Evolutionary conservation across 768 basidiomycete genomes (phyloP), one percentile per base, ranked within the genome.

Genomic region (Pleurotus pulmonarius): DNA sequence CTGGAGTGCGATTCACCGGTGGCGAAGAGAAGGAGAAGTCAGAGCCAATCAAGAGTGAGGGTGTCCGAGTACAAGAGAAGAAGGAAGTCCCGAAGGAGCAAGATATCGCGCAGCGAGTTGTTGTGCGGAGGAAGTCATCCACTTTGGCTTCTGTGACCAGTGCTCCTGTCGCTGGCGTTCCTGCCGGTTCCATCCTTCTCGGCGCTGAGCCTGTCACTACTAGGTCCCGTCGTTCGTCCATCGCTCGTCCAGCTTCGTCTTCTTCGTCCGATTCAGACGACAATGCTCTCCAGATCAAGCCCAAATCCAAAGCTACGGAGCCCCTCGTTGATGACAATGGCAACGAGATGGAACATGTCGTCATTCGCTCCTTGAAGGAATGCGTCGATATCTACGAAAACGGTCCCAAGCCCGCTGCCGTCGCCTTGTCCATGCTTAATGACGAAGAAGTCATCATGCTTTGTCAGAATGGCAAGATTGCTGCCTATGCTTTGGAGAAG

Each of bases 401-500:
- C 56, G 85, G 83, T 2, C 85, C 88, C 0, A 75, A 83, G 52
- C 83, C 87, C 3, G 75, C 84, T 6, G 79, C 82, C 20, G 74
- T 71, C 8, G 75, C 82, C 18, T 64, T 91, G 51, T 72, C 79
- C 44, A 75, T 83, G 60, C 72, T 99, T 64, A 90, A 83, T 52
- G 93, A 99, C 63, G 96, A 98, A 67, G 97, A 98, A 71, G 78
- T 99, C 44, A 87, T 98, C 55, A 54, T 94, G 56, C 77, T 99
- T 45, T 81, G 87, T 2, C 92, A 95, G 74, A 87, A 86, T 59
- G 93, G 94, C 26, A 97, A 96, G 82, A 88, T 98, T 56, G 88
- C 91, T 0, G 81, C 91, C n/a, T 98, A 99, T 70, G 91, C 92
- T 24, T 72, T 98, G 56, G 97, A 99, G 75, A 98, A 98, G 76